phyloP scores from a whole-genome alignment of 805 yeast genomes.

The Wickerhamomyces hampshirensis region DNA sequence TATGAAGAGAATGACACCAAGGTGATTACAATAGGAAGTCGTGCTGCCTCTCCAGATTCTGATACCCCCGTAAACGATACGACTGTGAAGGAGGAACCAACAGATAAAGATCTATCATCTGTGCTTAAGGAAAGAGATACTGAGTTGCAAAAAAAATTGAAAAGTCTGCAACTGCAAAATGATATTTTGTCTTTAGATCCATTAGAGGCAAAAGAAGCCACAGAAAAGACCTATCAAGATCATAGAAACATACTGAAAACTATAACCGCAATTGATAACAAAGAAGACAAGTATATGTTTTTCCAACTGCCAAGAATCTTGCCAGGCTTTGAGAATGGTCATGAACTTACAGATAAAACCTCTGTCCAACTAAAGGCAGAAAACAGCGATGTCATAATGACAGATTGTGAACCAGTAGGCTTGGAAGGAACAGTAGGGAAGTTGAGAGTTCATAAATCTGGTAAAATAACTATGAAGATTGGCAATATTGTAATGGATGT shows the following conservation, averaged over 20 bases:
- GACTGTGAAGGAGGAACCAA: slow-evolving; percentile 21
- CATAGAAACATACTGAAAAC: slow-evolving; percentile 31
- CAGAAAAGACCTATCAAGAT: slow-evolving; percentile 32
- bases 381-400: slow-evolving; percentile 3
- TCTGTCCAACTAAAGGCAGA: slow-evolving; percentile 10
- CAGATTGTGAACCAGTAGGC: slow-evolving; percentile 4
- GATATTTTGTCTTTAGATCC: slow-evolving; percentile 28
- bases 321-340: slow-evolving; percentile 31
- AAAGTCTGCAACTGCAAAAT: slow-evolving; percentile 22
- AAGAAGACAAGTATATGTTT: slow-evolving; percentile 30
- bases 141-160: slow-evolving; percentile 26
- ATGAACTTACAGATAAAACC: slow-evolving; percentile 8
- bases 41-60: slow-evolving; percentile 21
- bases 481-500: slow-evolving; percentile 70
- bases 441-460: slow-evolving; percentile 76
- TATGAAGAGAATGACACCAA: slow-evolving; percentile 37
- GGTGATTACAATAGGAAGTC: slow-evolving; percentile 17
- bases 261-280: slow-evolving; percentile 24
- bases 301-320: slow-evolving; percentile 35
- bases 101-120: slow-evolving; percentile 13
- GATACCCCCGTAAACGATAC: slow-evolving; percentile 6
- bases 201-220: slow-evolving; percentile 33
- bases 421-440: slow-evolving; percentile 64
- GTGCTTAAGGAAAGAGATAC: slow-evolving; percentile 21
- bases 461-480: slow-evolving; percentile 68